A percentile compares a stretch with the other conserved stretches of the same genome.
phyloP scores from a whole-genome alignment of 331 rosid genomes.

The Quercus lobata region DNA sequence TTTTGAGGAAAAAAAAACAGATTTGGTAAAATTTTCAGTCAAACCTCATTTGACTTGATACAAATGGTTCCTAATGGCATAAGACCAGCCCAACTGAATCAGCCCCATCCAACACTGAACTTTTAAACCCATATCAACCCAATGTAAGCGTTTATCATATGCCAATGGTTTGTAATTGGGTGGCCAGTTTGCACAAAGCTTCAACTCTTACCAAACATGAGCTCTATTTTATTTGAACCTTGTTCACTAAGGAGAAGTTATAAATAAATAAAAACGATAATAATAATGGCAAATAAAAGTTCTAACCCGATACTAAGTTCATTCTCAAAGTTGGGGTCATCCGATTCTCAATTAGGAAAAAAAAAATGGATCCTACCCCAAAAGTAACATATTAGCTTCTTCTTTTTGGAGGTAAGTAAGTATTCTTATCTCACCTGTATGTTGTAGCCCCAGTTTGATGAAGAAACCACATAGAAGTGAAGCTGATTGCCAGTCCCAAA shows the following conservation, averaged over 20 bases:
- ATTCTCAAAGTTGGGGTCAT: neutral
- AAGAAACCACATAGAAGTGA: constrained; percentile 99
- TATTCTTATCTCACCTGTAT: constrained; percentile 62
- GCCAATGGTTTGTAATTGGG: neutral
- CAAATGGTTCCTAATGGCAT: neutral
- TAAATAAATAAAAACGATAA: too few relatives aligned
- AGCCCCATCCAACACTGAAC: neutral
- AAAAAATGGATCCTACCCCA: neutral
- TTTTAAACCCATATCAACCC: neutral
- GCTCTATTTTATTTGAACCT: neutral
- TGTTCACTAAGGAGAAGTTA: neutral
- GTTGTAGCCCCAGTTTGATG: constrained; percentile 99
- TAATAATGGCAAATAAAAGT: neutral
- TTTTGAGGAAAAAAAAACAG: neutral
- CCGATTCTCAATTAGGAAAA: neutral
- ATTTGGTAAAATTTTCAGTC: neutral
- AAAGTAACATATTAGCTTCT: neutral
- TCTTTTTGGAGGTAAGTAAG: neutral
- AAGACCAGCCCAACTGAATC: neutral
- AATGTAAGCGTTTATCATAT: neutral
- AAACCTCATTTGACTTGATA: constrained; percentile 1
- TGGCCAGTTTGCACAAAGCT: neutral
- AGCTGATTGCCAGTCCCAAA: constrained; percentile 96
- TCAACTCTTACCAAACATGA: neutral
- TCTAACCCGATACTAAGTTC: neutral